Percentiles rank a stretch among this genome's conserved stretches.
These are phyloP conservation scores for Microstegium vimineum DNA, from an alignment of 176 grass and related monocot species.

Conservation along the genomic window DNA sequence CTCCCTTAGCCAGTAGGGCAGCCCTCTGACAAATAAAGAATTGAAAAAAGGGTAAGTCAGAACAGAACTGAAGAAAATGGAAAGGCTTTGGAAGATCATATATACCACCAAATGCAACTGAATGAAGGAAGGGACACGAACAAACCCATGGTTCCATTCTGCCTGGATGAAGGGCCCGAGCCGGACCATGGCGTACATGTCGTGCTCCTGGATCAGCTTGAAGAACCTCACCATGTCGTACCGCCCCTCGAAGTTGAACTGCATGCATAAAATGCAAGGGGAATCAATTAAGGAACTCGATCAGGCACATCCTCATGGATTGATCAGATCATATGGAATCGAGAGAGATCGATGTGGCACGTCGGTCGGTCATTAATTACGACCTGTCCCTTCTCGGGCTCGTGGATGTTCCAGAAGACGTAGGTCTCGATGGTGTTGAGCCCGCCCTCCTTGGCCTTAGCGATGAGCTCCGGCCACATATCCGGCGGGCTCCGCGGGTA, in stretches of 20 bases:
- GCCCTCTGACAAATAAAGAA: constrained; percentile 43
- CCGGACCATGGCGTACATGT: constrained; percentile 61
- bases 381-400: constrained; percentile 49
- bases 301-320: too few relatives aligned
- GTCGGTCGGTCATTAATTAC: too few relatives aligned
- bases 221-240: constrained; percentile 74
- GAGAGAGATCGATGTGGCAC: too few relatives aligned
- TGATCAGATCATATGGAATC: too few relatives aligned
- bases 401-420: constrained; percentile 88
- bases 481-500: constrained; percentile 71
- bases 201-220: constrained; percentile 54
- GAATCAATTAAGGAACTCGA: too few relatives aligned
- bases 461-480: constrained; percentile 61
- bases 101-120: not conserved
- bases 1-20: constrained; percentile 91
- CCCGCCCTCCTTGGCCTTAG: constrained; percentile 67
- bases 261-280: too few relatives aligned
- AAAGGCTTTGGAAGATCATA: not conserved
- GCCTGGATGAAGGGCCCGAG: constrained; percentile 91
- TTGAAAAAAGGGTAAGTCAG: not conserved
- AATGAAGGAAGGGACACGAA: constrained; percentile 26
- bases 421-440: constrained; percentile 77
- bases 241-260: constrained; percentile 78
- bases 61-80: not conserved
- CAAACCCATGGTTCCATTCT: constrained; percentile 92